These are phyloP conservation scores for Phaseolus lunatus DNA, from an alignment of 306 rosid genomes.

Conservation along the genomic window DNA sequence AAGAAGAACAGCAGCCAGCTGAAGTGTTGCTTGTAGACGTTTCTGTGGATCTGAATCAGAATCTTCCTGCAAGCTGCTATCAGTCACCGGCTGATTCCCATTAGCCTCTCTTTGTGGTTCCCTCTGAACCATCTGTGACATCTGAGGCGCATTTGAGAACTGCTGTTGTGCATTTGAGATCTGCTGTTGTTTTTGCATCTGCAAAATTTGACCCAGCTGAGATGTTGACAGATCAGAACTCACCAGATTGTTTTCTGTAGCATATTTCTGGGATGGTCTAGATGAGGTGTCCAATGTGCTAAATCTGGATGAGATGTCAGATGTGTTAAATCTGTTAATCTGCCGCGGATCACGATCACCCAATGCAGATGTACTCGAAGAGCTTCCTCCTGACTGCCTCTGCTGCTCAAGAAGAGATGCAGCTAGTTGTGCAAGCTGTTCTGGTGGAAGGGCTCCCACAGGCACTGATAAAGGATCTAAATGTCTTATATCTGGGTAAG, in stretches of 20 bases:
- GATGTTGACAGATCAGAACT: slow-evolving; percentile 59
- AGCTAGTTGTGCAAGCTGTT: slow-evolving; percentile 83
- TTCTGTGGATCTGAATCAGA: slow-evolving; percentile 84
- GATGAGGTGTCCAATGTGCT: slow-evolving; percentile 54
- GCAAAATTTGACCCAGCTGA: slow-evolving; percentile 63
- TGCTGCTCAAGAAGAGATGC: slow-evolving; percentile 81
- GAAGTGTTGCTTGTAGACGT: slow-evolving; percentile 91
- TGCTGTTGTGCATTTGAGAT: slow-evolving; percentile 60
- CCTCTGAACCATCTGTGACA: slow-evolving; percentile 59
- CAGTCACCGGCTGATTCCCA: slow-evolving; percentile 61
- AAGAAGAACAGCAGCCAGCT: slow-evolving; percentile 94
- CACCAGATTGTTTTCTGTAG: slow-evolving; percentile 53
- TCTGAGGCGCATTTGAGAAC: slow-evolving; percentile 49
- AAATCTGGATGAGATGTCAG: slow-evolving; percentile 53
- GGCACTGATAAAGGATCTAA: slow-evolving; percentile 55
- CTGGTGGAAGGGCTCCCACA: slow-evolving; percentile 65
- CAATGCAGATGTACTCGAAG: slow-evolving; percentile 40
- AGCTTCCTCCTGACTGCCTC: slow-evolving; percentile 68
- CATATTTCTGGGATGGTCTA: slow-evolving; percentile 59
- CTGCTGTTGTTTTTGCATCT: slow-evolving; percentile 66
- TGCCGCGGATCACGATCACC: slow-evolving; percentile 69
- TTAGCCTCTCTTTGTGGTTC: slow-evolving; percentile 63
- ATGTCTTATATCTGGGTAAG: slow-evolving; percentile 55
- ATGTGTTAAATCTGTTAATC: slow-evolving; percentile 47
- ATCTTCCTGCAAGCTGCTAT: slow-evolving; percentile 54